Evolutionary conservation across 2,329 filamentous ascomycete genomes (phyloP).

Genomic region (Pyrenochaeta sp.): DNA sequence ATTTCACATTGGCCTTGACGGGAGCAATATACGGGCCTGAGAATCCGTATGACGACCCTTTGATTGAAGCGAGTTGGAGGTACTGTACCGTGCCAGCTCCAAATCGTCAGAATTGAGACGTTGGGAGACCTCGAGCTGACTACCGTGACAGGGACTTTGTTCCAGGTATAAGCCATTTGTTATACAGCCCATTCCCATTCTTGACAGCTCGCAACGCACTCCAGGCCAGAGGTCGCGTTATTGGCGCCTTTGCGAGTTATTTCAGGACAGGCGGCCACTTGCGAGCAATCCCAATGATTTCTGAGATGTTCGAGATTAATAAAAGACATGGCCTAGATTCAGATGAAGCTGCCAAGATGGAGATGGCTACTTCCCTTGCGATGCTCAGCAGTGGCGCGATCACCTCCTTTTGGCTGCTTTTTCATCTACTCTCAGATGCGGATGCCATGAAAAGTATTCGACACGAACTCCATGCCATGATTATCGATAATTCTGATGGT

Average conservation of each 20-base stretch:
- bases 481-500: conserved; percentile 1
- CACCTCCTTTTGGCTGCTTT: conserved; percentile 53
- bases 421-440: conserved; percentile 48
- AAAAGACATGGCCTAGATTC: conserved; percentile 40
- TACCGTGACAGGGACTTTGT: conserved; percentile 34
- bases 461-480: conserved; percentile 32
- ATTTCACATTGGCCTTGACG: conserved; percentile 50
- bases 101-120: too few species aligned
- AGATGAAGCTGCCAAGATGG: conserved; percentile 52
- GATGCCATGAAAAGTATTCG: conserved; percentile 40
- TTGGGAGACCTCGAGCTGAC: background rate
- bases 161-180: conserved; percentile 32
- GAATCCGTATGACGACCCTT: conserved; percentile 52
- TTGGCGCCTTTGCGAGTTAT: conserved; percentile 50
- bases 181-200: conserved; percentile 28
- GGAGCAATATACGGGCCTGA: conserved; percentile 53
- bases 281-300: conserved; percentile 50
- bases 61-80: conserved; percentile 49
- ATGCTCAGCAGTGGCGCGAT: conserved; percentile 54
- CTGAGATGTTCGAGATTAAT: conserved; percentile 48
- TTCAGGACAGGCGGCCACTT: conserved; percentile 50
- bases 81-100: conserved; percentile 27
- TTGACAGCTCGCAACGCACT: conserved; percentile 46
- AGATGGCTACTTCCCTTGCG: conserved; percentile 53
- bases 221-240: conserved; percentile 45